Base-by-base conservation (phyloP, 352 stramenopile genomes). In the Globisporangium nagaii region DNA sequence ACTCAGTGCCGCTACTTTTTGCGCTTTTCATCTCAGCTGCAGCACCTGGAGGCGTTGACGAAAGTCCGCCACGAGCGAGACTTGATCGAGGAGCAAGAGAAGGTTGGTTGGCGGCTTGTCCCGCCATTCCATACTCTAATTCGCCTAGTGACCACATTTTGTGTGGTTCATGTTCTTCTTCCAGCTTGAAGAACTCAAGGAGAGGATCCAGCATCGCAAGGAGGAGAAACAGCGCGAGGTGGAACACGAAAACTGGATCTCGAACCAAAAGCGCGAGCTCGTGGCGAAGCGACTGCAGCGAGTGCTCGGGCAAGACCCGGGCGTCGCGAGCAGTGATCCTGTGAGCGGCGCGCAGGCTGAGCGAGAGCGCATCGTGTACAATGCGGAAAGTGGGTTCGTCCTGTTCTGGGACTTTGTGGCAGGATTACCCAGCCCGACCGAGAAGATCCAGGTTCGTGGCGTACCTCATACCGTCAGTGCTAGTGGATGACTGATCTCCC, bases 51-150 rank as follows among this genome's bases (percentile, higher is more conserved):
- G 50, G 73, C 56, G 17, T 52, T 86, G 19, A 55, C 53, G 3
- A 76, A 75, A 46, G 49, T 86, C 20, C 69, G 68, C 13, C 75
- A 86, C n/a, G 73, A 86, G 35, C 63, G 75, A 6, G 62, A 80
- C 35, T 54, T 86, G 36, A 59, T 86, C 12, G 73, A 86, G 60
- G 75, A 86, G 46, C 68, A 82, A 48, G 75, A 84, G 53, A 81
- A 83, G 61, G 73, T 80, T 30, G 15, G 37, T 19, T 20, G 17
- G 4, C 17, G 31, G n/a, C 17, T 2, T n/a, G n/a, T n/a, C n/a
- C n/a, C n/a, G n/a, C n/a, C n/a, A n/a, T n/a, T n/a, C n/a, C n/a
- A n/a, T n/a, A n/a, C n/a, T n/a, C 30, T 9, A 19, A 37, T 27
- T 27, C 19, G 11, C 20, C 20, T 12, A 42, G 17, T 3, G 34